Conservation (phyloP, 345 rosid species). For the Sisymbrium irio region DNA sequence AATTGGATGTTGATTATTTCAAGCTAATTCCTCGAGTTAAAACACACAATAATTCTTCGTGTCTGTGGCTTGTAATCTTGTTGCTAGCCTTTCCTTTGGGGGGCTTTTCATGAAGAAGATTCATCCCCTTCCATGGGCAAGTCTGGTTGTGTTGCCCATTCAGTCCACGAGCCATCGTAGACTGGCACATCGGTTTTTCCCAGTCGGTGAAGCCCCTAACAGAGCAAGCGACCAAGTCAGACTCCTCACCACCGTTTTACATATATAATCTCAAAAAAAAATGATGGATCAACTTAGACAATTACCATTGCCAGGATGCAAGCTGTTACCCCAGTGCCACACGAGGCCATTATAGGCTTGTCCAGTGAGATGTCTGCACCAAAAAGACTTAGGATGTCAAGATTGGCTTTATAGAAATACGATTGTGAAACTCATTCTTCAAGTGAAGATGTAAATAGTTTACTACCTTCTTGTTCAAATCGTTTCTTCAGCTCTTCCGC, state of each 20-base stretch:
- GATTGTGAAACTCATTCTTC: background rate
- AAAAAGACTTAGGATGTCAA: background rate
- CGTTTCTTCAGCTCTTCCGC: conserved; percentile 75
- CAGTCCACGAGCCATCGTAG: conserved; percentile 99
- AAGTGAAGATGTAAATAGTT: conserved; percentile 2
- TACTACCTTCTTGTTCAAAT: conserved; percentile 77
- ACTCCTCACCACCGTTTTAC: background rate
- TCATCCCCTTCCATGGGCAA: conserved; percentile 48
- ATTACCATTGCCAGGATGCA: conserved; percentile 86
- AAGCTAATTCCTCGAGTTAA: background rate
- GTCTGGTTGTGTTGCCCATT: conserved; percentile 83
- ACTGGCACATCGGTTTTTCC: conserved; percentile 81
- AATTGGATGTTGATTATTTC: conserved; percentile 14
- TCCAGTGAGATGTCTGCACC: conserved; percentile 78
- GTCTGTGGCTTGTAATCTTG: conserved; percentile 15
- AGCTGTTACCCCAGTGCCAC: conserved; percentile 95
- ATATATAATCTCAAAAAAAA: background rate
- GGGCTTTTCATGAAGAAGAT: conserved; percentile 26
- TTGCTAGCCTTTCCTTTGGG: background rate
- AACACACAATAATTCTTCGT: background rate
- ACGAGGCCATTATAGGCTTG: conserved; percentile 65
- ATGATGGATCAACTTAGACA: background rate
- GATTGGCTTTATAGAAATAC: background rate
- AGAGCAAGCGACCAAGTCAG: conserved; percentile 3
- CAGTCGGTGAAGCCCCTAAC: conserved; percentile 85